A percentile compares a stretch with the other conserved stretches of the same genome.
phyloP scores from a whole-genome alignment of 345 rosid species.

The Camelina laxa region DNA sequence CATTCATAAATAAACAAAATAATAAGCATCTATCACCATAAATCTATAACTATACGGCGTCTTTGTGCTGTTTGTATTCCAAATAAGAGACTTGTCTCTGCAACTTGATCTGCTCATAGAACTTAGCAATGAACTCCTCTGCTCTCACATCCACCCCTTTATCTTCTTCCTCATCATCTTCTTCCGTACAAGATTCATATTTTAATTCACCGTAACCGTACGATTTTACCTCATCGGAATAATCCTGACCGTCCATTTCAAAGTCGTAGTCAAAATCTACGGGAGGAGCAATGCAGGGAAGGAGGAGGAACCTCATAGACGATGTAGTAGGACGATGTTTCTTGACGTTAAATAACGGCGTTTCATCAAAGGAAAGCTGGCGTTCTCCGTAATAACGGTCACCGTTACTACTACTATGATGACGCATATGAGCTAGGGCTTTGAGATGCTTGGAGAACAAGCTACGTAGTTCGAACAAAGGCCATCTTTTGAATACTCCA shows the following conservation, averaged over 20 bases:
- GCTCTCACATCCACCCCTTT: constrained; percentile 81
- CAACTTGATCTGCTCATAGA: constrained; percentile 75
- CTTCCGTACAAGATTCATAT: neutral
- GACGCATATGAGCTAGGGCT: constrained; percentile 39
- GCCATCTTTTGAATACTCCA: constrained; percentile 59
- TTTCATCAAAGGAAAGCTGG: constrained; percentile 83
- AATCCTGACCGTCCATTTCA: constrained; percentile 35
- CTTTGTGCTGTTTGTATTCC: constrained; percentile 48
- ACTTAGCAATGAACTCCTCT: constrained; percentile 81
- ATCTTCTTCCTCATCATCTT: constrained; percentile 52
- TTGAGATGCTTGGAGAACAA: constrained; percentile 61
- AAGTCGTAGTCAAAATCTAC: constrained; percentile 64
- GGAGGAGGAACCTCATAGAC: constrained; percentile 62
- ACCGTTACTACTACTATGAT: neutral
- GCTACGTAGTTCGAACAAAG: constrained; percentile 55
- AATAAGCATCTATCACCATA: neutral
- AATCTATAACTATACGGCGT: constrained; percentile 11
- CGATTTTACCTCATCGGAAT: constrained; percentile 23
- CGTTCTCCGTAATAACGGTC: constrained; percentile 60
- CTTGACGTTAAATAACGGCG: constrained; percentile 67
- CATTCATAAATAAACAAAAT: too few relatives aligned
- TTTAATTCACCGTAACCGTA: constrained; percentile 35
- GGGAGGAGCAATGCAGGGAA: constrained; percentile 73
- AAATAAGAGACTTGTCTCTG: constrained; percentile 78
- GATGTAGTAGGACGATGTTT: constrained; percentile 54